These are phyloP conservation scores for Dioscorea zingiberensis DNA, from an alignment of 106 monocot genomes.

Conservation along the genomic window DNA sequence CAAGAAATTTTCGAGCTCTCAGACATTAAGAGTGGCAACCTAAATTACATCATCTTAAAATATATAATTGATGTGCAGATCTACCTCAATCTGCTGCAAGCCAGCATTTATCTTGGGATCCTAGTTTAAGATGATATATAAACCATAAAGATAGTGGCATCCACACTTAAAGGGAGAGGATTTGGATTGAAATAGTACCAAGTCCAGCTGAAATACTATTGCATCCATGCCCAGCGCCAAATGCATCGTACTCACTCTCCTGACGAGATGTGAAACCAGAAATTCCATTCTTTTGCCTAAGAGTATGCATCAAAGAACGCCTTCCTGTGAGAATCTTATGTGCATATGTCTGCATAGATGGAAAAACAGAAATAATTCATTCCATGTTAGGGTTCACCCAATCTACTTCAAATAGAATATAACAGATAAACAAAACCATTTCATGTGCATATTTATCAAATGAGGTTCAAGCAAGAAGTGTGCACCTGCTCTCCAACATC, in stretches of 20 bases:
- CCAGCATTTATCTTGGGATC: no score
- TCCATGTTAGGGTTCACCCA: neutral
- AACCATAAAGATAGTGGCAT: no score
- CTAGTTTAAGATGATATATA: no score
- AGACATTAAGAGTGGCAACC: no score
- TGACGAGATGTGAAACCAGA: conserved; percentile 65
- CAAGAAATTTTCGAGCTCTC: no score
- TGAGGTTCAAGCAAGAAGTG: no score
- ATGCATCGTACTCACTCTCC: conserved; percentile 77
- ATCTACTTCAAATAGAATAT: neutral
- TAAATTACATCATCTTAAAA: no score
- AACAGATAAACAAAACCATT: no score
- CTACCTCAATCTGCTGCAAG: no score
- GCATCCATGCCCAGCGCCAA: conserved; percentile 79
- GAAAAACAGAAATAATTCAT: conserved; percentile 1
- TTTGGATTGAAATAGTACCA: conserved; percentile 21
- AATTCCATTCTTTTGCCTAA: conserved; percentile 55
- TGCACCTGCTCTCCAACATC: conserved; percentile 62
- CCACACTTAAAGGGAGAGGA: neutral
- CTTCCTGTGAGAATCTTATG: conserved; percentile 85
- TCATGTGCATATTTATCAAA: no score
- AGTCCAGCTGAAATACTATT: conserved; percentile 79
- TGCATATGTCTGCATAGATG: conserved; percentile 52
- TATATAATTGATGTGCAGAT: no score
- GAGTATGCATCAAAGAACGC: conserved; percentile 48